Percentiles rank a stretch among this genome's conserved stretches.
Conservation (phyloP, 345 rosid species). For the Turritis glabra region DNA sequence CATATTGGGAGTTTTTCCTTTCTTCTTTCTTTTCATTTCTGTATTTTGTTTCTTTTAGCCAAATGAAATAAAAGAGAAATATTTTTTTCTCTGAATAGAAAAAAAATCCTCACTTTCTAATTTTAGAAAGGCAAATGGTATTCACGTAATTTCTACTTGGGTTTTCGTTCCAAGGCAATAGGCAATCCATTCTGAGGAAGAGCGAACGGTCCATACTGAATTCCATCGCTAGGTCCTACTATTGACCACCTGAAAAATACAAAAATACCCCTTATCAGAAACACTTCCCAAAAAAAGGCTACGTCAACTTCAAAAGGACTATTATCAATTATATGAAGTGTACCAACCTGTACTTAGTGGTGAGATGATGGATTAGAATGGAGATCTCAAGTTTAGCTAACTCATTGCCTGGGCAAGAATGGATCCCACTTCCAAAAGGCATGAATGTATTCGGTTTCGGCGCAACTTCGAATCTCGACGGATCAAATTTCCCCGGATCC, state of each 20-base stretch:
- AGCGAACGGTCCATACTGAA: constrained; percentile 86
- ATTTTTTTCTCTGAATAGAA: not conserved
- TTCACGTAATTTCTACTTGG: constrained; percentile 7
- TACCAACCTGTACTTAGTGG: constrained; percentile 87
- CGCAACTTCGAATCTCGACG: constrained; percentile 74
- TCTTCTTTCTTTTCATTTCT: not conserved
- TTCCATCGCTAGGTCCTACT: constrained; percentile 55
- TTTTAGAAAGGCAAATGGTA: constrained; percentile 19
- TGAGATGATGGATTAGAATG: constrained; percentile 77
- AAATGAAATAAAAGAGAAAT: not conserved
- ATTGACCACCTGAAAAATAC: constrained; percentile 58
- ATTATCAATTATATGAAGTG: too few relatives aligned
- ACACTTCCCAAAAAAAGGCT: constrained; percentile 1
- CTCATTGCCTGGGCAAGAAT: constrained; percentile 91
- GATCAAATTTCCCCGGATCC: constrained; percentile 78
- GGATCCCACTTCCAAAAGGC: constrained; percentile 92
- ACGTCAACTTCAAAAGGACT: too few relatives aligned
- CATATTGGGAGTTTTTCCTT: constrained; percentile 8
- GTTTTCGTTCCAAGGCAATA: constrained; percentile 55
- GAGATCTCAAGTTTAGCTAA: constrained; percentile 78
- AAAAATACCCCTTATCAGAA: constrained; percentile 37
- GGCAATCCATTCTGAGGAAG: constrained; percentile 86
- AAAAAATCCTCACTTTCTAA: constrained; percentile 19
- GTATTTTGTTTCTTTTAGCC: not conserved
- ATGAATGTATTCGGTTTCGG: constrained; percentile 85